phyloP scores from a whole-genome alignment of 352 stramenopile species.

The Pythium sp. region DNA sequence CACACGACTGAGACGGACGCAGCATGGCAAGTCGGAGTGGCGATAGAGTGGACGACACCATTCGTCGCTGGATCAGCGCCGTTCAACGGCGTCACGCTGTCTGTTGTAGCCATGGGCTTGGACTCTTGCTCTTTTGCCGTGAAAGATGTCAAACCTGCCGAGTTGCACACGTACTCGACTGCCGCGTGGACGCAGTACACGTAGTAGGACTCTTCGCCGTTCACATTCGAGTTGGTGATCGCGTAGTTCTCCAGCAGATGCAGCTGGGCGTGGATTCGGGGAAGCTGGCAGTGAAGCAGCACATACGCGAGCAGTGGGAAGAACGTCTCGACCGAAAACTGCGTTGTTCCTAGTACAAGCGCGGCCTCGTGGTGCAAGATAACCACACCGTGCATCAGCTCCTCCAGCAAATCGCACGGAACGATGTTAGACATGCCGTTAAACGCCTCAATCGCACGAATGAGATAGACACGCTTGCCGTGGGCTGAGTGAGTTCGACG shows the following conservation, averaged over 20 bases:
- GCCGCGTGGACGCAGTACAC: slow-evolving; percentile 85
- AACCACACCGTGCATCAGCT: slow-evolving; percentile 83
- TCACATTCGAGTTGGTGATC: slow-evolving; percentile 75
- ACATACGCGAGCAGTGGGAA: slow-evolving; percentile 84
- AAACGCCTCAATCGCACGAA: slow-evolving; percentile 77
- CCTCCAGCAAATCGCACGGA: slow-evolving; percentile 79
- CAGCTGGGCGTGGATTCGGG: slow-evolving; percentile 74
- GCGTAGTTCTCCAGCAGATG: slow-evolving; percentile 83
- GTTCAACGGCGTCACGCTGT: not conserved
- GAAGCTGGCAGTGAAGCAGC: slow-evolving; percentile 67
- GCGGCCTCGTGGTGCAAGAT: slow-evolving; percentile 84
- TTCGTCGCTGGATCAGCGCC: not conserved
- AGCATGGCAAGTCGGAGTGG: not conserved
- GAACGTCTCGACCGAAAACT: slow-evolving; percentile 86
- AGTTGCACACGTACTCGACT: slow-evolving; percentile 85
- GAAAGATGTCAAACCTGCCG: slow-evolving; percentile 19
- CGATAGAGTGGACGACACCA: not conserved
- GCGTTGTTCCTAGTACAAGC: slow-evolving; percentile 81
- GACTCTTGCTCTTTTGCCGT: not conserved
- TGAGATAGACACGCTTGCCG: slow-evolving; percentile 41
- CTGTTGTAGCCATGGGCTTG: not conserved
- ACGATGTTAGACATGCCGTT: slow-evolving; percentile 76
- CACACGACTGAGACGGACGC: slow-evolving; percentile 7
- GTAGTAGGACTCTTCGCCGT: slow-evolving; percentile 88
- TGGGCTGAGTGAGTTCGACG: slow-evolving; percentile 31